phyloP scores from a whole-genome alignment of 2,329 filamentous ascomycete species.

The Diaporthe amygdali region DNA sequence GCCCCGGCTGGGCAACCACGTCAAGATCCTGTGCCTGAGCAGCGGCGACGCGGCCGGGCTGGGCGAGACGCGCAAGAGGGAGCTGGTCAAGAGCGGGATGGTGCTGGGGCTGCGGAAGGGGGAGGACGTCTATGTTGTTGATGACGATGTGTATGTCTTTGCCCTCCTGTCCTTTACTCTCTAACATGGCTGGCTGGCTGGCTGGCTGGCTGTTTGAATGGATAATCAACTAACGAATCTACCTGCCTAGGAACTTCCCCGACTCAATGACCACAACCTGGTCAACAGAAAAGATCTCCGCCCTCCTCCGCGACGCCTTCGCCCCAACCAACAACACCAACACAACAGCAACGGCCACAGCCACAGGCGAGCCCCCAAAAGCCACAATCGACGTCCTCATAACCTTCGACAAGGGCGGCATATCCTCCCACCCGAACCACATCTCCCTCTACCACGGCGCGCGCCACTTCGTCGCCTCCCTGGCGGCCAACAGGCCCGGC shows the following conservation, averaged over 20 bases:
- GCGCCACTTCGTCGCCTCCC: constrained; percentile 68
- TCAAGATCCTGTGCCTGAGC: constrained; percentile 93
- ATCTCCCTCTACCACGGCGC: constrained; percentile 86
- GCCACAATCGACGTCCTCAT: constrained; percentile 79
- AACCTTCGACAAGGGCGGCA: constrained; percentile 84
- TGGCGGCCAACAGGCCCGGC: constrained; percentile 68
- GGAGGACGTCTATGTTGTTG: constrained; percentile 85
- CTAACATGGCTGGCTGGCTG: not conserved
- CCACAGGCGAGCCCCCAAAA: constrained; percentile 41
- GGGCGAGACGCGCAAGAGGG: constrained; percentile 80
- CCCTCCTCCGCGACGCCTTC: constrained; percentile 75
- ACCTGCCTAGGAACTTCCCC: constrained; percentile 65
- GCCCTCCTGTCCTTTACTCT: not conserved
- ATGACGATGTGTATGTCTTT: constrained; percentile 65
- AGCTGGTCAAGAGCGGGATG: constrained; percentile 81
- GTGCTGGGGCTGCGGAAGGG: constrained; percentile 75
- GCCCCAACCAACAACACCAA: constrained; percentile 58
- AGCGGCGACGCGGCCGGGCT: constrained; percentile 88
- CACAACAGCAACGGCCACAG: constrained; percentile 30
- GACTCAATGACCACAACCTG: constrained; percentile 87
- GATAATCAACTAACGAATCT: not conserved
- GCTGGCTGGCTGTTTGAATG: not conserved
- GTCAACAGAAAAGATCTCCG: constrained; percentile 73
- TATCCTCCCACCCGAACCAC: constrained; percentile 94
- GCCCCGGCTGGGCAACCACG: constrained; percentile 82